Evolutionary conservation across 2,329 filamentous ascomycete genomes (phyloP), one percentile per base, ranked within the genome.

Genomic region (Trichoderma hamatum): DNA sequence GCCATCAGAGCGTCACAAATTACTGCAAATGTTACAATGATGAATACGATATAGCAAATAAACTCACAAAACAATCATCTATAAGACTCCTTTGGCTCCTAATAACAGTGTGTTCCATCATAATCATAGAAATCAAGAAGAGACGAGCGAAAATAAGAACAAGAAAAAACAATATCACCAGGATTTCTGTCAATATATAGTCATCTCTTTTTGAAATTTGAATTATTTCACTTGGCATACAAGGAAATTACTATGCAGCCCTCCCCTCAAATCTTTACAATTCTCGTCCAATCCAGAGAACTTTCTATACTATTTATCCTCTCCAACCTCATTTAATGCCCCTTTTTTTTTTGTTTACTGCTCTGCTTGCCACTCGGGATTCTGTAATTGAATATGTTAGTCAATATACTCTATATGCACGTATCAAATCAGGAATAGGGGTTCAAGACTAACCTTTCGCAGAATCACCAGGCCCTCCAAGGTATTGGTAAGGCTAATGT

Each of bases 401-500:
- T 21, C 52, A 26, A 36, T 24, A 28, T 16, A 2, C 54, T 21
- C 30, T 11, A 43, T 7, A 3, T 30, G 30, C 9, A 43, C 1
- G 5, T 6, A 39, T 19, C 5, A 36, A 49, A 46, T 32, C 13
- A 34, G 19, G n/a, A 32, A 16, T 16, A 14, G 32, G 7, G 11
- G 9, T 24, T 6, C 6, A 67, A 32, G 24, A 73, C 88, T 82
- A 86, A 97, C 95, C 93, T 98, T 98, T 85, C 92, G 91, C 80
- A 99, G 84, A 80, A 99, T 98, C 68, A 97, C 95, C 76, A 99
- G 85, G 36, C 96, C 96, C 83, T 99, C 96, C 71, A 99, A 85
- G 65, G 90, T 97, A 83, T 89, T 96, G 79, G 90, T 96, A 77
- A 99, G 83, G 80, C 92, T 93, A 72, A 98, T 90, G 80, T 98